phyloP scores from a whole-genome alignment of 208 protist species.

The Phytomonas sp. region DNA sequence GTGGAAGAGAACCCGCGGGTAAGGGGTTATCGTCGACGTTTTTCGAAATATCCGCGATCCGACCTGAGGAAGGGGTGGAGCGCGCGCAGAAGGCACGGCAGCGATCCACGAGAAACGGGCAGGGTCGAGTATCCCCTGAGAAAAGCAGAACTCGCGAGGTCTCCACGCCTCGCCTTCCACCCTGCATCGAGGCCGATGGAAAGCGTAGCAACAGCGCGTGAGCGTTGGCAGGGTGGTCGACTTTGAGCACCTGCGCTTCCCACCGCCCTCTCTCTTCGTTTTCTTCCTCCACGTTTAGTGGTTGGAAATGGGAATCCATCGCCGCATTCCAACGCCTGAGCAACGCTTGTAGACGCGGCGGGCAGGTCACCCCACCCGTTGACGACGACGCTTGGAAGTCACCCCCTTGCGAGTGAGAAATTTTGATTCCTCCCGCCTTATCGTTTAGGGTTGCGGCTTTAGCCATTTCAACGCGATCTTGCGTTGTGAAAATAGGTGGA shows the following conservation, averaged over 20 bases:
- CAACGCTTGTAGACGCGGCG: background rate
- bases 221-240: slow-evolving; percentile 80
- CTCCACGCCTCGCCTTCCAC: background rate
- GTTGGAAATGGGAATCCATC: too few relatives aligned
- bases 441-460: too few relatives aligned
- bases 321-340: background rate
- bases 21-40: background rate
- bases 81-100: slow-evolving; percentile 32
- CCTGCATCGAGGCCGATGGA: slow-evolving; percentile 19
- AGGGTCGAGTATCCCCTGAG: slow-evolving; percentile 88
- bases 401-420: slow-evolving; percentile 4
- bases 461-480: too few relatives aligned
- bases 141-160: slow-evolving; percentile 66
- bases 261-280: slow-evolving; percentile 18
- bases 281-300: background rate
- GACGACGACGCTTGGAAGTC: slow-evolving; percentile 3
- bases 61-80: background rate
- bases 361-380: background rate
- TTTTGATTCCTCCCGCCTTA: too few relatives aligned
- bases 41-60: too few relatives aligned
- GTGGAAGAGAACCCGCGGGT: background rate
- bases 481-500: too few relatives aligned
- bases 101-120: slow-evolving; percentile 49
- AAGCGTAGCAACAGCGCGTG: slow-evolving; percentile 82
- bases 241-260: slow-evolving; percentile 63